Conservation (phyloP, 202 grass and related monocot genomes). For the Alloteropsis angusta region DNA sequence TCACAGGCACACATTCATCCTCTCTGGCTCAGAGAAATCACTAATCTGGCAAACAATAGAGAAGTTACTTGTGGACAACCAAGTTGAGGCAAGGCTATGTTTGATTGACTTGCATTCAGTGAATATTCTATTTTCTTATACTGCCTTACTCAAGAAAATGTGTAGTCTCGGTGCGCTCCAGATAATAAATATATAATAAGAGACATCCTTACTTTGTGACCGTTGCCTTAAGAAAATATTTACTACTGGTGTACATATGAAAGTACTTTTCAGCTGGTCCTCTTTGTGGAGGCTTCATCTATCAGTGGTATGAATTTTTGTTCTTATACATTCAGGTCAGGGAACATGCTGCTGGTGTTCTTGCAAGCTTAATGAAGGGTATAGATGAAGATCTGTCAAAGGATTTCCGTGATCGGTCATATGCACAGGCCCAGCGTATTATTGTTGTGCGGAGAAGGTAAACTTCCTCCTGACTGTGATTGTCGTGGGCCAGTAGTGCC, state of each 20-base stretch:
- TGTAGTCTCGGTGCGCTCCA: not conserved
- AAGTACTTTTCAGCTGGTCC: not conserved
- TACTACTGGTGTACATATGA: not conserved
- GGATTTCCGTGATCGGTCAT: conserved; percentile 74
- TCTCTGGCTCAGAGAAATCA: conserved; percentile 63
- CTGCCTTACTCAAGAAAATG: not conserved
- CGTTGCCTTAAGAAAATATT: not conserved
- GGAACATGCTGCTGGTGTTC: conserved; percentile 88
- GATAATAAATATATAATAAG: not conserved
- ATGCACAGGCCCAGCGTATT: conserved; percentile 53
- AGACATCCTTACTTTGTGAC: not conserved
- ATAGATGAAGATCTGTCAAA: conserved; percentile 67
- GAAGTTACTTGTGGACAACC: conserved; percentile 86
- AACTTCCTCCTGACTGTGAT: conserved; percentile 19
- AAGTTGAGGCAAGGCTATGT: conserved; percentile 86
- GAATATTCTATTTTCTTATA: not conserved
- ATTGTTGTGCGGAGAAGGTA: conserved; percentile 44
- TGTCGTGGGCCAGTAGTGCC: not conserved
- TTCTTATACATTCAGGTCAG: conserved; percentile 53
- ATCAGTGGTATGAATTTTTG: conserved; percentile 15
- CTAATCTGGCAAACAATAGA: conserved; percentile 85
- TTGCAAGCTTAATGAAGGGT: conserved; percentile 92
- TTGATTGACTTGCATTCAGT: not conserved
- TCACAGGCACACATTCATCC: conserved; percentile 84
- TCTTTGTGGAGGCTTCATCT: not conserved